These are phyloP conservation scores for Lentinula aciculospora DNA, from an alignment of 768 basidiomycete genomes.

Conservation along the genomic window DNA sequence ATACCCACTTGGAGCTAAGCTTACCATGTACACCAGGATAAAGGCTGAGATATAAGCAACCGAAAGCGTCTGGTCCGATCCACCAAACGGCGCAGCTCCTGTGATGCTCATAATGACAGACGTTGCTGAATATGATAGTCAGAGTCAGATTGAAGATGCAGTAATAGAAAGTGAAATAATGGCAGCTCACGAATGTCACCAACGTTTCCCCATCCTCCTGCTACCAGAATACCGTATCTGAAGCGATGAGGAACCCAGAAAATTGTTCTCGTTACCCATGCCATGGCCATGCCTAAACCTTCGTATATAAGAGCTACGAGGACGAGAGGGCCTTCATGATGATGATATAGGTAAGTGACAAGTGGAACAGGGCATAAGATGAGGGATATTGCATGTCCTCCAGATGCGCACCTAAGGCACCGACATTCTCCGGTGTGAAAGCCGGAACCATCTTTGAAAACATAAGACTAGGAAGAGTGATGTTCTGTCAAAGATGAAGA, in stretches of 20 bases:
- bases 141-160: not conserved
- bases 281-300: constrained; percentile 44
- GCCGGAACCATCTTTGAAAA: constrained; percentile 71
- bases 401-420: constrained; percentile 40
- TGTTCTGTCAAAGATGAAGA: constrained; percentile 35
- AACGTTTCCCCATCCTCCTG: constrained; percentile 65
- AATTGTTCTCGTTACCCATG: constrained; percentile 50
- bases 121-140: constrained; percentile 37
- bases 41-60: constrained; percentile 65
- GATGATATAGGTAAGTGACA: not conserved
- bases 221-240: constrained; percentile 62
- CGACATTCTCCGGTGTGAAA: constrained; percentile 52
- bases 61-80: constrained; percentile 53
- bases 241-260: constrained; percentile 81
- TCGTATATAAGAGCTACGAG: constrained; percentile 60
- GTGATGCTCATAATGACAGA: constrained; percentile 62
- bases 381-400: not conserved
- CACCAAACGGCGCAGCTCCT: constrained; percentile 56
- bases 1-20: constrained; percentile 10
- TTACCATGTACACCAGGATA: constrained; percentile 53
- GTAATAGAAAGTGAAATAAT: not conserved
- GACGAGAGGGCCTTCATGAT: constrained; percentile 52
- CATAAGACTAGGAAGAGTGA: constrained; percentile 57
- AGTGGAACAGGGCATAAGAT: not conserved
- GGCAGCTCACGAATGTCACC: constrained; percentile 62